A percentile compares a stretch with the other conserved stretches of the same genome.
Evolutionary conservation across 257 asterid species (phyloP).

Genomic region (Datura wrightii): DNA sequence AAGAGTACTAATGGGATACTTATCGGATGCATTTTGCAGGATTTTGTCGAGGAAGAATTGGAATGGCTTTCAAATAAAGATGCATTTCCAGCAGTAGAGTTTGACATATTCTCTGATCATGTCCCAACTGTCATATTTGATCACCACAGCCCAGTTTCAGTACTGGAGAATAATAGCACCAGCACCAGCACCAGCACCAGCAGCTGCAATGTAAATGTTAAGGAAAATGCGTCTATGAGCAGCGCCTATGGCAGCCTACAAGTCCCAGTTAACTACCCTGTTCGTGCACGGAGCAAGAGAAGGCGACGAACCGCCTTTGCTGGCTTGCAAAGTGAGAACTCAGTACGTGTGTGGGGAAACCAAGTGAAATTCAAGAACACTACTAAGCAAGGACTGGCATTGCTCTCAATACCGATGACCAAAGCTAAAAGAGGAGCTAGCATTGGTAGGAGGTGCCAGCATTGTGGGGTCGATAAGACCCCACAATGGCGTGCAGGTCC

Average conservation of each 20-base stretch:
- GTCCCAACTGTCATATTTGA: constrained; percentile 44
- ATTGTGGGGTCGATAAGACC: constrained; percentile 82
- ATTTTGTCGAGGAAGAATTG: constrained; percentile 58
- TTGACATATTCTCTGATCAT: constrained; percentile 54
- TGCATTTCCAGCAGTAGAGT: constrained; percentile 79
- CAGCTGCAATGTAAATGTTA: constrained; percentile 40
- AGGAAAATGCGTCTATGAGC: constrained; percentile 46
- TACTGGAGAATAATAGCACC: constrained; percentile 62
- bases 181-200: constrained; percentile 39
- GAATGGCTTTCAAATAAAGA: constrained; percentile 92
- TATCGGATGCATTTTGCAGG: constrained; percentile 39
- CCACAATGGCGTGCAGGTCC: constrained; percentile 98
- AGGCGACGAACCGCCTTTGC: constrained; percentile 45
- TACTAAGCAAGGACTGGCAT: constrained; percentile 38
- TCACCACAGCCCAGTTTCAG: constrained; percentile 77
- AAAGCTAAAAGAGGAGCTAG: constrained; percentile 28
- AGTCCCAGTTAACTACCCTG: constrained; percentile 61
- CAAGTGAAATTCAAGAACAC: constrained; percentile 40
- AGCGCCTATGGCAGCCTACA: constrained; percentile 51
- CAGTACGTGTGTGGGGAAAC: constrained; percentile 34
- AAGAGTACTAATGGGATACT: not conserved
- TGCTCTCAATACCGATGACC: constrained; percentile 38
- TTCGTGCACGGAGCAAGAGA: constrained; percentile 63
- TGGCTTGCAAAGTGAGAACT: constrained; percentile 38
- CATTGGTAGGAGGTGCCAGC: constrained; percentile 74